A percentile compares a stretch with the other conserved stretches of the same genome.
phyloP scores from a whole-genome alignment of 192 early-diverging fungal genomes.

The Backusella sp. region DNA sequence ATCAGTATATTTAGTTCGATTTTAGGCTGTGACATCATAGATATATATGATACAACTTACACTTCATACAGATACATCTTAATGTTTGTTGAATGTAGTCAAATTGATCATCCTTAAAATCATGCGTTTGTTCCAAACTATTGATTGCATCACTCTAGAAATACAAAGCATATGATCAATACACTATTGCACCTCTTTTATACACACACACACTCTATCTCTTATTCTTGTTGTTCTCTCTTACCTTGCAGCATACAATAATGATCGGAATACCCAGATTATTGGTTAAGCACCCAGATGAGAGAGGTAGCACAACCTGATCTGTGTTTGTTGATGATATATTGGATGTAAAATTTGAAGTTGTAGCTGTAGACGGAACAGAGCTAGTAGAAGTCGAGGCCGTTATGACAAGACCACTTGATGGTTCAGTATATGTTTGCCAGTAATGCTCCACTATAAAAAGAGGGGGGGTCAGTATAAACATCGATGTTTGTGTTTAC shows the following conservation, averaged over 20 bases:
- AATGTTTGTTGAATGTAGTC: constrained; percentile 94
- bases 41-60: constrained; percentile 48
- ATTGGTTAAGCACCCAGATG: constrained; percentile 73
- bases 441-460: constrained; percentile 62
- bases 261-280: constrained; percentile 89
- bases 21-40: too few species aligned
- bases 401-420: constrained; percentile 11
- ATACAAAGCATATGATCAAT: not conserved
- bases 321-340: constrained; percentile 29
- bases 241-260: constrained; percentile 87
- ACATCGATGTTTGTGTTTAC: not conserved
- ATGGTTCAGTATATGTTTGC: constrained; percentile 69
- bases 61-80: constrained; percentile 88
- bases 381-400: constrained; percentile 34
- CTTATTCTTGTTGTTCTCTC: not conserved
- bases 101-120: constrained; percentile 89
- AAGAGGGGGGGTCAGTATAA: not conserved
- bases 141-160: constrained; percentile 62
- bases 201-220: not conserved
- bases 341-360: constrained; percentile 26
- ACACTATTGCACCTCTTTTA: not conserved
- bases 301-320: constrained; percentile 67
- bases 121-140: constrained; percentile 75
- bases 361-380: constrained; percentile 23
- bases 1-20: not conserved